phyloP scores from a whole-genome alignment of 768 basidiomycete genomes.

The Paxillus ammoniavirescens region DNA sequence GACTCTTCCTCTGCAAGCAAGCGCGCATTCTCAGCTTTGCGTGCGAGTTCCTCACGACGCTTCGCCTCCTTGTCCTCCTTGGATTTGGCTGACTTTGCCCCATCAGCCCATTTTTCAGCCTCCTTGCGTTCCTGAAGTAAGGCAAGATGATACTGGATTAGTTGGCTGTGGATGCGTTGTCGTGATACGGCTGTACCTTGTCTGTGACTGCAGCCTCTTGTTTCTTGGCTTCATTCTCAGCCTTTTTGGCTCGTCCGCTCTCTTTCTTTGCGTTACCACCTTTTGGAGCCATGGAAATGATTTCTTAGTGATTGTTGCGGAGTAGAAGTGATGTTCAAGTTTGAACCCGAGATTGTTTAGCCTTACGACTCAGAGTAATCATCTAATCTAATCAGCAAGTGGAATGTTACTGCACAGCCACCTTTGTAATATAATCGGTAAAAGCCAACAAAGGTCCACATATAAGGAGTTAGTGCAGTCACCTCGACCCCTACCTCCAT shows the following conservation, averaged over 20 bases:
- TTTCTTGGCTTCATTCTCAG: constrained; percentile 86
- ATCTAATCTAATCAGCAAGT: constrained; percentile 22
- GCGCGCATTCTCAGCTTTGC: constrained; percentile 84
- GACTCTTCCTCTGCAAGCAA: constrained; percentile 90
- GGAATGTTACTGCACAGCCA: constrained; percentile 21
- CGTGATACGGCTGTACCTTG: constrained; percentile 41
- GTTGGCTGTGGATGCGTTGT: not conserved
- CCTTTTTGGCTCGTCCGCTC: constrained; percentile 84
- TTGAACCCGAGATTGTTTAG: constrained; percentile 2
- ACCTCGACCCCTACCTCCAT: not conserved
- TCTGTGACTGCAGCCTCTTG: constrained; percentile 57
- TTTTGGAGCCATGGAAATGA: constrained; percentile 74
- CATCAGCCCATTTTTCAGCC: constrained; percentile 64
- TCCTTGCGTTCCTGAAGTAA: constrained; percentile 67
- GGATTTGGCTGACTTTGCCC: constrained; percentile 62
- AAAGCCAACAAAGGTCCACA: constrained; percentile 3
- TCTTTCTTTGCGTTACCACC: constrained; percentile 93
- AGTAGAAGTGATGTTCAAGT: not conserved
- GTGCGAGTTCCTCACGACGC: constrained; percentile 73
- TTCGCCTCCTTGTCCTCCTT: constrained; percentile 80
- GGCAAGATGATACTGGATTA: not conserved
- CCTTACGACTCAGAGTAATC: not conserved
- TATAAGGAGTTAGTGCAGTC: not conserved
- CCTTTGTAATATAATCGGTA: constrained; percentile 4
- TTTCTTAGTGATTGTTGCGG: not conserved